Evolutionary conservation across 164 flowering plant genomes (phyloP).

Genomic region (Vitis vinifera): DNA sequence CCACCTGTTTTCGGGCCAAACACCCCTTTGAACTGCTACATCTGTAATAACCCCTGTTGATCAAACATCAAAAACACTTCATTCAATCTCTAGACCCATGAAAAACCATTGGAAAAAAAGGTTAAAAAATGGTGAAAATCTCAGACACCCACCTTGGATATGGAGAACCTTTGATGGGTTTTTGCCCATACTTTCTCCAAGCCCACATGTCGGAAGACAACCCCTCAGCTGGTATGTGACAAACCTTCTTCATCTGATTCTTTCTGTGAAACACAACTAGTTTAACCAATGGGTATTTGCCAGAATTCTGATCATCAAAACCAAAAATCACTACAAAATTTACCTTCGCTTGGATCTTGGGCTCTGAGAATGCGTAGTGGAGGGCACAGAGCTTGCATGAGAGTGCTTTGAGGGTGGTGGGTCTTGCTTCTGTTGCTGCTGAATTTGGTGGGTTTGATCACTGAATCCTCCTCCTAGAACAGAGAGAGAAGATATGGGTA

Average conservation of each 20-base stretch:
- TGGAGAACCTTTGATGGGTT: constrained; percentile 98
- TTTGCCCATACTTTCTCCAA: constrained; percentile 96
- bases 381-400: constrained; percentile 12
- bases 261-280: constrained; percentile 44
- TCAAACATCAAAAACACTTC: neutral
- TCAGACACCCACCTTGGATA: constrained; percentile 65
- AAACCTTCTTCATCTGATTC: constrained; percentile 72
- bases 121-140: neutral
- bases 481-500: constrained; percentile 16
- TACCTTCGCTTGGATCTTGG: constrained; percentile 80
- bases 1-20: constrained; percentile 95
- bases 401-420: constrained; percentile 18
- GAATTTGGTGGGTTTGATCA: constrained; percentile 17
- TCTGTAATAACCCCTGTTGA: constrained; percentile 87
- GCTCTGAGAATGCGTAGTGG: constrained; percentile 24
- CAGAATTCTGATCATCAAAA: constrained; percentile 3
- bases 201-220: constrained; percentile 88
- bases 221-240: constrained; percentile 81
- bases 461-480: constrained; percentile 8
- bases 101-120: neutral
- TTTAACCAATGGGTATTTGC: constrained; percentile 6
- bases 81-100: too few relatives aligned
- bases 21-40: constrained; percentile 97
- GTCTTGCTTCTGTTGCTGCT: constrained; percentile 7
- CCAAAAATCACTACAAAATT: neutral